phyloP scores from a whole-genome alignment of 169 alveolate genomes.

The Eimeria tenella region DNA sequence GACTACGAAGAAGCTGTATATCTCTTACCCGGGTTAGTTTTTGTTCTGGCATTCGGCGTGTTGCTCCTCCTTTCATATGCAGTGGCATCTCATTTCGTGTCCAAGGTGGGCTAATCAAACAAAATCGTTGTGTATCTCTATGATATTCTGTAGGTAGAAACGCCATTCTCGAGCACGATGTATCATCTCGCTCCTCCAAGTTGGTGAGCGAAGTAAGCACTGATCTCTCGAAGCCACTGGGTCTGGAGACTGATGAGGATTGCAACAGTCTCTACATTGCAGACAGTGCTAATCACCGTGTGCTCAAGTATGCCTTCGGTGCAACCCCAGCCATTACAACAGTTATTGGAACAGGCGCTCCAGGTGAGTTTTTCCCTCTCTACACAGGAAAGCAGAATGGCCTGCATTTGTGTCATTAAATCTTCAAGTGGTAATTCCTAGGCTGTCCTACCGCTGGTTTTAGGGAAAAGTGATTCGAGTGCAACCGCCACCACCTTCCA shows the following conservation, averaged over 20 bases:
- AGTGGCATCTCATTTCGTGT: neutral
- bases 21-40: constrained; percentile 63
- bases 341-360: constrained; percentile 54
- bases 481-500: neutral
- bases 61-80: neutral
- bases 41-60: neutral
- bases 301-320: constrained; percentile 10
- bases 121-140: neutral
- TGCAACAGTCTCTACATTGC: constrained; percentile 48
- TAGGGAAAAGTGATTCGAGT: neutral
- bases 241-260: constrained; percentile 28
- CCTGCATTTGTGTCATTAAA: neutral
- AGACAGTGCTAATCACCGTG: constrained; percentile 68
- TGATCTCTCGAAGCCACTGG: constrained; percentile 24
- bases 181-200: constrained; percentile 8
- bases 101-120: neutral
- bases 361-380: constrained; percentile 32
- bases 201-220: constrained; percentile 12
- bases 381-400: neutral
- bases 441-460: neutral
- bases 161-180: constrained; percentile 66
- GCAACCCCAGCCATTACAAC: neutral
- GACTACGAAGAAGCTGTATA: constrained; percentile 46
- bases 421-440: too few species aligned
- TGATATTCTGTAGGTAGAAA: constrained; percentile 24